These are phyloP conservation scores for Fusarium transvaalense DNA, from an alignment of 2,329 filamentous ascomycete species.

Conservation along the genomic window DNA sequence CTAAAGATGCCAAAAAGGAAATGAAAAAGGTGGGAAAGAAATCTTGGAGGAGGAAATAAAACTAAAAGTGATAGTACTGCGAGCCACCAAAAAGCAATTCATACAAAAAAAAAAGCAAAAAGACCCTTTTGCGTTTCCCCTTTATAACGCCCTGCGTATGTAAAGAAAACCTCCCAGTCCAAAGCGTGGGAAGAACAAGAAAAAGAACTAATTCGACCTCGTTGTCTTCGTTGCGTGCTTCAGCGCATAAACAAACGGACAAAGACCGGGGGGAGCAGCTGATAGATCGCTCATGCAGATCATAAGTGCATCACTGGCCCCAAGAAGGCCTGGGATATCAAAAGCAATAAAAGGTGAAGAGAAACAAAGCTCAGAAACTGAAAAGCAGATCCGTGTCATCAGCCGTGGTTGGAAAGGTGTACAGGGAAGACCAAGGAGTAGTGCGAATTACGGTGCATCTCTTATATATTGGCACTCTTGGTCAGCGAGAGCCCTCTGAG, in stretches of 20 bases:
- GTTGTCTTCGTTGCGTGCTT: constrained; percentile 40
- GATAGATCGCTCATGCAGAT: constrained; percentile 66
- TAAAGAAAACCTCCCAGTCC: constrained; percentile 45
- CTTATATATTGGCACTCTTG: constrained; percentile 57
- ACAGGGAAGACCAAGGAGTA: constrained; percentile 44
- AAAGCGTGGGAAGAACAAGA: constrained; percentile 31
- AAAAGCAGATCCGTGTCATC: constrained; percentile 21
- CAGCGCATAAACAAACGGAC: constrained; percentile 32
- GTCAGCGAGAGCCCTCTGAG: constrained; percentile 60
- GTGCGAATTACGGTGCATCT: constrained; percentile 19
- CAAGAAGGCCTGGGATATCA: constrained; percentile 54
- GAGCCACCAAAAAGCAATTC: constrained; percentile 36
- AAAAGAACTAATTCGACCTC: constrained; percentile 41
- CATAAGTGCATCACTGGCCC: constrained; percentile 55
- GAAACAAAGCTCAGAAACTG: constrained; percentile 43
- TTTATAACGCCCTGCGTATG: constrained; percentile 54
- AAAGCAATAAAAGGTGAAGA: constrained; percentile 50
- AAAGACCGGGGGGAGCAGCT: constrained; percentile 48
- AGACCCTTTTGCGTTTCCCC: constrained; percentile 46
- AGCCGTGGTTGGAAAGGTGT: constrained; percentile 48
- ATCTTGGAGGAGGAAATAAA: constrained; percentile 35
- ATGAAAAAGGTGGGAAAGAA: constrained; percentile 41
- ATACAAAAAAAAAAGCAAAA: constrained; percentile 44
- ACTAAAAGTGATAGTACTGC: constrained; percentile 43
- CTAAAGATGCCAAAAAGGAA: constrained; percentile 46